Evolutionary conservation across 2,329 filamentous ascomycete species (phyloP).

Genomic region (Aspergillus sp.): DNA sequence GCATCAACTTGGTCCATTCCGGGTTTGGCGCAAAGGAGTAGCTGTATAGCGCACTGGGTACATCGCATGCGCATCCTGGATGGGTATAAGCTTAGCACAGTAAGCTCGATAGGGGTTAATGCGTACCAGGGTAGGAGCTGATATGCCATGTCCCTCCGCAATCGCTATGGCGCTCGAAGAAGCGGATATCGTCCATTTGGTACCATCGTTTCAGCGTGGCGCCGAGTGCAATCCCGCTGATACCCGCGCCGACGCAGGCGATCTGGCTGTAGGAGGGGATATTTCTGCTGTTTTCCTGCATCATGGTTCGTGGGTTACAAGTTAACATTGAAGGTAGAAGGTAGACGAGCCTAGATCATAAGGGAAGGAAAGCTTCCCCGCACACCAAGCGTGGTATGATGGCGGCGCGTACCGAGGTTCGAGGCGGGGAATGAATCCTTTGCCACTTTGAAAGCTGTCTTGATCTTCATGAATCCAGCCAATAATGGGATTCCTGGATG

Average conservation of each 20-base stretch:
- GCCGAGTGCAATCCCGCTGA: conserved; percentile 61
- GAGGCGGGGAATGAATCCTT: too few species aligned
- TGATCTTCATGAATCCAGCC: too few species aligned
- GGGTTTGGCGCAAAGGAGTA: conserved; percentile 55
- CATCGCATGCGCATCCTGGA: conserved; percentile 51
- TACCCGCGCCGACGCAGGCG: conserved; percentile 56
- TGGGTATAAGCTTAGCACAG: conserved; percentile 16
- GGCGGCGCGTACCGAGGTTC: too few species aligned
- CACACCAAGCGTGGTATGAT: too few species aligned
- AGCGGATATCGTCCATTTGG: conserved; percentile 55
- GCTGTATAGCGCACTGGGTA: conserved; percentile 55
- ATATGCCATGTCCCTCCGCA: conserved; percentile 64
- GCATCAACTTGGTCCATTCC: conserved; percentile 51
- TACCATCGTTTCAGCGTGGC: conserved; percentile 59
- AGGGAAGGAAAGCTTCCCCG: too few species aligned
- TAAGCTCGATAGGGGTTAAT: not conserved
- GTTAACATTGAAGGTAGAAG: too few species aligned
- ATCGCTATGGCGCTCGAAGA: conserved; percentile 58
- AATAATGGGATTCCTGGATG: too few species aligned
- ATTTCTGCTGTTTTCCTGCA: not conserved
- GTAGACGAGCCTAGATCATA: too few species aligned
- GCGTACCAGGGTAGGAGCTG: conserved; percentile 57
- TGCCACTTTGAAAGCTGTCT: too few species aligned
- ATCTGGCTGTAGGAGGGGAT: conserved; percentile 25
- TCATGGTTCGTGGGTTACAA: not conserved